Base-by-base conservation (phyloP, 1,284 basidiomycete genomes). In the Heterobasidion parviporum region DNA sequence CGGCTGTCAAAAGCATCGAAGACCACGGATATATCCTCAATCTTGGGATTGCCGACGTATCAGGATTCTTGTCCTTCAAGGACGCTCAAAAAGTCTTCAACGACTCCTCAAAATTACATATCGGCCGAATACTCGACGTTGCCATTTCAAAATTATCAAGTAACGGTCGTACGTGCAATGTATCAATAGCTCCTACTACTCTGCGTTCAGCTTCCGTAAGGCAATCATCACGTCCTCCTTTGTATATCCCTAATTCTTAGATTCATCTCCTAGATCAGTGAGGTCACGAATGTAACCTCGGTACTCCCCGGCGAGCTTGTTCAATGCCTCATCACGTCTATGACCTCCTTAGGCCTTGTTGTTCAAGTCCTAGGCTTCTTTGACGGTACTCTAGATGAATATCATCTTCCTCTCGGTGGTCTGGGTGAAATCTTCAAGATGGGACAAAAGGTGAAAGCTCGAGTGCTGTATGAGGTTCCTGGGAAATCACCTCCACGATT, bases 11-110 rank as follows among this genome's bases (percentile, higher is more conserved):
- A 69, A 92, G 88, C 64, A 74, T 90, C 36, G 97, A 99, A 72
- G 97, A 99, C 65, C 93, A 98, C 70, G 96, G 96, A 1, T 98
- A 96, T 72, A 82, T 88, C 54, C 77, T 99, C 18, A 91, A 96
- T 62, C 74, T 96, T 38, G 97, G 97, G 1, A 65, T 96, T 18
- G 68, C 81, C 10, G 82, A 84, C 35, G 70, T 87, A 33, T 84
- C 89, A 55, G 92, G 90, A 20, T 96, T 94, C 69, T 65, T 95
- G 50, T 78, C 85, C 1, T 88, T 85, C 73, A 84, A 85, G 63
- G 85, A 89, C 46, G 76, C 79, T 26, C 65, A 71, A 64, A 77
- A 74, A 53, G 68, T 59, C 46, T 76, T 66, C 52, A 70, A 64
- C n/a, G 63, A 64, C 46, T 68, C 76, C n/a, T 61, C 65, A 3